These are phyloP conservation scores for Fraxinus platypoda DNA, from an alignment of 305 asterid genomes.

Conservation along the genomic window DNA sequence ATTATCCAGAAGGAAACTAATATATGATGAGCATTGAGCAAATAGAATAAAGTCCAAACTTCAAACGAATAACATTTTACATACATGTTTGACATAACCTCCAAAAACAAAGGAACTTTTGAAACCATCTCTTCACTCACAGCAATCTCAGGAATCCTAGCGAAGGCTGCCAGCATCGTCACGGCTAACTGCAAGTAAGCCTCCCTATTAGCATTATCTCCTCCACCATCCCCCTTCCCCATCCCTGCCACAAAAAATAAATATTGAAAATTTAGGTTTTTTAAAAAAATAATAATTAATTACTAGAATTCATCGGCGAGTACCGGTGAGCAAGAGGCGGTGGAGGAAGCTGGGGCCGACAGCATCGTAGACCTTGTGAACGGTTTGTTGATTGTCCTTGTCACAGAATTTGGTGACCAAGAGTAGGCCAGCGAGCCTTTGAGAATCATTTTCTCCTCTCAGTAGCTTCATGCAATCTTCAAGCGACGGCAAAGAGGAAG, in stretches of 20 bases:
- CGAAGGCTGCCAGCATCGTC: conserved; percentile 66
- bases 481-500: conserved; percentile 34
- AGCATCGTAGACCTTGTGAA: conserved; percentile 64
- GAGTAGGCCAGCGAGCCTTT: conserved; percentile 82
- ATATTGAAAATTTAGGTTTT: not conserved
- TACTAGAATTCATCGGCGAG: not conserved
- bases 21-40: not conserved
- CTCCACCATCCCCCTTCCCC: conserved; percentile 45
- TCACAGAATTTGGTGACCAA: conserved; percentile 70
- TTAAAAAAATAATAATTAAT: not conserved
- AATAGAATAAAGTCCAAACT: not conserved
- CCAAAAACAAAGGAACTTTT: conserved; percentile 55
- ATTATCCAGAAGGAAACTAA: not conserved
- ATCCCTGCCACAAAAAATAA: conserved; percentile 33
- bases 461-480: conserved; percentile 65
- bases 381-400: conserved; percentile 55
- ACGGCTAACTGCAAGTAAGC: conserved; percentile 74
- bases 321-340: conserved; percentile 80
- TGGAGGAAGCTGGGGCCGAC: conserved; percentile 66
- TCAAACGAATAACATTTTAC: conserved; percentile 17
- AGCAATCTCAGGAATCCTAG: conserved; percentile 74
- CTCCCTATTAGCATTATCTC: conserved; percentile 42
- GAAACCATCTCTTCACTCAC: conserved; percentile 60
- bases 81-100: conserved; percentile 52
- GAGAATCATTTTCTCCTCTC: conserved; percentile 73